Evolutionary conservation across 2,329 filamentous ascomycete genomes (phyloP).

Genomic region (Ceratocystiopsis sp.): DNA sequence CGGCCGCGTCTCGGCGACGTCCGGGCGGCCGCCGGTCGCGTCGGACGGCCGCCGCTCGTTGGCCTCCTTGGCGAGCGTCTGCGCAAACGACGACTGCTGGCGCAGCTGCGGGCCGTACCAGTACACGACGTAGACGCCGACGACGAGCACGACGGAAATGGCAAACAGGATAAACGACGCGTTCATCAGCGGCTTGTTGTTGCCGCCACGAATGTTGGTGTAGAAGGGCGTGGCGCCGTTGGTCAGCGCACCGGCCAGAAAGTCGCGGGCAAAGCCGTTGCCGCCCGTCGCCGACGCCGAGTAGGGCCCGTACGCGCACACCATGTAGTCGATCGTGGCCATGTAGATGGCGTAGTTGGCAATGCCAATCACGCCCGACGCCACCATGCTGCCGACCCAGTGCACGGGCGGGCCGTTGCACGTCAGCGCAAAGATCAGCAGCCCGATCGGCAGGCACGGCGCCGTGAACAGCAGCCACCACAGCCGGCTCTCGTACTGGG

Average conservation of each 20-base stretch:
- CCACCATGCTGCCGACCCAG: conserved; percentile 54
- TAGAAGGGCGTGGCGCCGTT: conserved; percentile 51
- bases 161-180: conserved; percentile 47
- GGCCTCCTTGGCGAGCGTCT: conserved; percentile 35
- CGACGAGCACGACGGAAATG: conserved; percentile 43
- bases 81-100: conserved; percentile 45
- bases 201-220: conserved; percentile 34
- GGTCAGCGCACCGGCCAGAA: conserved; percentile 55
- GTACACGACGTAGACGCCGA: conserved; percentile 50
- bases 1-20: background rate
- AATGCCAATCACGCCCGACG: conserved; percentile 48
- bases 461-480: conserved; percentile 46
- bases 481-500: conserved; percentile 53
- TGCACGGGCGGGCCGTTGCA: conserved; percentile 44
- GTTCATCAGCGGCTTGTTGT: conserved; percentile 31
- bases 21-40: background rate
- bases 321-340: conserved; percentile 65
- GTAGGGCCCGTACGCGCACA: conserved; percentile 53
- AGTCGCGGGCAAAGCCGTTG: conserved; percentile 58
- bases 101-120: conserved; percentile 44
- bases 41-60: background rate
- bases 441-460: conserved; percentile 44
- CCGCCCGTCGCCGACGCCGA: conserved; percentile 60
- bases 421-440: conserved; percentile 56
- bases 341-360: conserved; percentile 62